phyloP scores from a whole-genome alignment of 768 basidiomycete species.

The Amanita fuliginea region DNA sequence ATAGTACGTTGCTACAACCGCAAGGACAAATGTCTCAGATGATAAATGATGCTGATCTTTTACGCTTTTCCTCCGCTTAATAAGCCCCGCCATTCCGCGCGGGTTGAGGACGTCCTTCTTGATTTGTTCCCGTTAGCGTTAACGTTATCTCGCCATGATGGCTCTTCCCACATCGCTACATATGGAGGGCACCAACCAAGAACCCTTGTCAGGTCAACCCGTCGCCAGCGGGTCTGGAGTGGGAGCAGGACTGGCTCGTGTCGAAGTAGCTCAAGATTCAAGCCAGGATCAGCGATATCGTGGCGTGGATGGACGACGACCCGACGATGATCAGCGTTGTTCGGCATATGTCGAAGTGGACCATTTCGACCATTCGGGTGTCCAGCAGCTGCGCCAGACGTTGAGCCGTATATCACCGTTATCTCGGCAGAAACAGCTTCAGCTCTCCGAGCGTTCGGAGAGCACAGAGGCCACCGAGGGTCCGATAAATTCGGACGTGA shows the following conservation, averaged over 20 bases:
- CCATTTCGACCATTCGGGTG: conserved; percentile 45
- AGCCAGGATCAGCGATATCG: no score
- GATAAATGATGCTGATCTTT: background rate
- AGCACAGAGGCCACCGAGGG: conserved; percentile 3
- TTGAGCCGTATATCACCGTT: conserved; percentile 17
- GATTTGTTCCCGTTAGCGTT: background rate
- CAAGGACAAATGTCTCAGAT: background rate
- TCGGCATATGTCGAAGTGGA: conserved; percentile 29
- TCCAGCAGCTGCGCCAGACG: conserved; percentile 25
- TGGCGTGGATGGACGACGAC: background rate
- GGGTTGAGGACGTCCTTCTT: background rate
- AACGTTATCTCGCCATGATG: background rate
- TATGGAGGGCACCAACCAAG: background rate
- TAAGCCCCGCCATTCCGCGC: background rate
- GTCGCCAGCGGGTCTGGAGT: background rate
- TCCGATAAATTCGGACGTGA: conserved; percentile 15
- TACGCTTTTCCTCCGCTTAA: background rate
- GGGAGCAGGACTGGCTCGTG: background rate
- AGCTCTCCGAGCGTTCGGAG: background rate
- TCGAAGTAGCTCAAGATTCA: background rate
- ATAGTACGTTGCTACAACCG: background rate
- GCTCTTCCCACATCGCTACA: background rate
- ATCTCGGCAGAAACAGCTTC: background rate
- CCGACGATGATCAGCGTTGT: background rate
- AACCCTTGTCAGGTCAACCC: background rate